phyloP scores from a whole-genome alignment of 164 flowering plant genomes.

The Magnolia kwangsiensis region DNA sequence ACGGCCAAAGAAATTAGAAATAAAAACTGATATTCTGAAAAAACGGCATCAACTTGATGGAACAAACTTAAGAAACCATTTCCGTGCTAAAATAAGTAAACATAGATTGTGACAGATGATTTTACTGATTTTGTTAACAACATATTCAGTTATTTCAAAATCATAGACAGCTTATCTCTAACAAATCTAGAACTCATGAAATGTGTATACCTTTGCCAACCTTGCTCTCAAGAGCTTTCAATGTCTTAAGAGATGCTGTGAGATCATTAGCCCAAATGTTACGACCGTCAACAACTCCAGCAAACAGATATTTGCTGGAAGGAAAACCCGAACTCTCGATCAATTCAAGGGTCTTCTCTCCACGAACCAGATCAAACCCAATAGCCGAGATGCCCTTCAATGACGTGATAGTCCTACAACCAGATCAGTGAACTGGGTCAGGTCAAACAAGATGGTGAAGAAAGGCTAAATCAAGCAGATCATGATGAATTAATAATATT shows the following conservation, averaged over 20 bases:
- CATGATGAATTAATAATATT: background rate
- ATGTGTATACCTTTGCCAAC: constrained; percentile 21
- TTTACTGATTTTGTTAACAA: background rate
- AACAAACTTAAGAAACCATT: background rate
- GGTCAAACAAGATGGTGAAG: background rate
- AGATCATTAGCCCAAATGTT: constrained; percentile 32
- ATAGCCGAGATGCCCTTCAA: constrained; percentile 21
- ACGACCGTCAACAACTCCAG: constrained; percentile 26
- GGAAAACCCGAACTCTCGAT: constrained; percentile 23
- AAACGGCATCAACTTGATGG: background rate
- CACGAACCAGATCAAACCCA: constrained; percentile 28
- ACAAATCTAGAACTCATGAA: background rate
- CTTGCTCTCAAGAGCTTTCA: constrained; percentile 21
- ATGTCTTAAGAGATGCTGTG: constrained; percentile 20
- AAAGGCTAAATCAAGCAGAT: background rate
- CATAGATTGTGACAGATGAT: background rate
- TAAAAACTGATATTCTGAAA: background rate
- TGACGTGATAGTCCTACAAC: constrained; percentile 15
- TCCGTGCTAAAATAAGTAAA: background rate
- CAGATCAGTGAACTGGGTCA: background rate
- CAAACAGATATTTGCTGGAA: constrained; percentile 26
- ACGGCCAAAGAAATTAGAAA: background rate
- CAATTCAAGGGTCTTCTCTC: constrained; percentile 25
- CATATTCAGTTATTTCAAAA: background rate
- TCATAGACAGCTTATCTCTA: background rate